Evolutionary conservation across 768 basidiomycete species (phyloP), one percentile per base, ranked within the genome.

Genomic region (Boletus speciosus): DNA sequence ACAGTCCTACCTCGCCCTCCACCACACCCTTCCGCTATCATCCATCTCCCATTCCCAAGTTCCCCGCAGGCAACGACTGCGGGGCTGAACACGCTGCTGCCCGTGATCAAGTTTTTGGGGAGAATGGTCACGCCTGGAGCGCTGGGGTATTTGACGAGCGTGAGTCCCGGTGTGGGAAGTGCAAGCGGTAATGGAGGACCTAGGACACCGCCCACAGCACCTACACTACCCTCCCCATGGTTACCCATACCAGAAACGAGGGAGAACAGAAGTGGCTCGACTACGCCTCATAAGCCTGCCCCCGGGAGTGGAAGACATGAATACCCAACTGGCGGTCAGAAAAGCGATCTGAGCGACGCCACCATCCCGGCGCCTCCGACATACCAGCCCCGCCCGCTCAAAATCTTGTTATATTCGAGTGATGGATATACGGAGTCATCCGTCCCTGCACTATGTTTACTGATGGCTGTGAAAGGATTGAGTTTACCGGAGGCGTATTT

Each of bases 361-460:
- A 36, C 41, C 27, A 55, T 31, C 8, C 52, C 52, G 39, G 45
- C 45, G 54, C 62, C 29, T 65, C 67, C 59, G 14, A 27, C 63
- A 70, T 51, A 70, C 29, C 81, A 78, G 56, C 80, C 81, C 29
- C 74, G 79, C 31, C 88, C 88, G 6, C 74, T 85, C 51, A 90
- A 91, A 66, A 74, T 94, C 51, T 78, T 94, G 57, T 69, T 94
- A 29, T 90, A 92, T 70, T 88, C 86, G 16, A 81, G 86, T 16
- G 93, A 95, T 67, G 93, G 91, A 46, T 93, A 96, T 74, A 98
- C 96, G 23, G 95, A 98, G 70, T 89, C 90, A 10, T 89, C 88
- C 25, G 84, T 95, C 6, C 84, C 93, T 49, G 94, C 93, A 21
- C 77, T 98, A 49, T 83, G 84, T 58, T 81, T 96, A 47, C 75